These are phyloP conservation scores for Mycena albidolilacea DNA, from an alignment of 768 basidiomycete genomes.

Conservation along the genomic window DNA sequence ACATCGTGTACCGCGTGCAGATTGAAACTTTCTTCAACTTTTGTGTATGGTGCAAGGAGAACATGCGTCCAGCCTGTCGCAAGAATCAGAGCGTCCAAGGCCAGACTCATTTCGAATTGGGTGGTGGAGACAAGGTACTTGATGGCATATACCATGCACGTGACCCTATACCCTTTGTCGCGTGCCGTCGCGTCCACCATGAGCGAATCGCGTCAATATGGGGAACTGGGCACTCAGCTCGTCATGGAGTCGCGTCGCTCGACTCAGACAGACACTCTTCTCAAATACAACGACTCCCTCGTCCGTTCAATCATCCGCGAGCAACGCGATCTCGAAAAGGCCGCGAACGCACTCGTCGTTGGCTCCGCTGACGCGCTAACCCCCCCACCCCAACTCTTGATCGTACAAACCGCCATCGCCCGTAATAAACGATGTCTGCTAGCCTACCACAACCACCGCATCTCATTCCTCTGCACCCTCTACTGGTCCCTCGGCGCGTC, in stretches of 20 bases:
- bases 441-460: constrained; percentile 91
- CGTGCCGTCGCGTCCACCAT: constrained; percentile 48
- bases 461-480: constrained; percentile 86
- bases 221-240: constrained; percentile 91
- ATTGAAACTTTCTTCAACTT: constrained; percentile 98
- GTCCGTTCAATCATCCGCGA: constrained; percentile 91
- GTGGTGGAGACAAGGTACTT: background rate
- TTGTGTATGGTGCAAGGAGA: constrained; percentile 87
- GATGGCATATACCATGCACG: no score
- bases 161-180: no score
- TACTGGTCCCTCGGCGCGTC: constrained; percentile 94
- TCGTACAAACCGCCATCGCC: constrained; percentile 90
- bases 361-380: constrained; percentile 53
- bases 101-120: constrained; percentile 48
- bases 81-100: constrained; percentile 68
- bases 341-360: constrained; percentile 55
- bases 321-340: constrained; percentile 88
- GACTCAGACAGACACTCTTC: constrained; percentile 83
- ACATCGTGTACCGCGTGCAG: constrained; percentile 94
- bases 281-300: constrained; percentile 93
- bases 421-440: constrained; percentile 97
- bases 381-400: constrained; percentile 76
- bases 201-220: constrained; percentile 76
- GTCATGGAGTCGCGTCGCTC: constrained; percentile 90
- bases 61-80: constrained; percentile 75